Evolutionary conservation across 2,329 filamentous ascomycete genomes (phyloP), one percentile per base, ranked within the genome.

Genomic region (Plenodomus lindquistii): DNA sequence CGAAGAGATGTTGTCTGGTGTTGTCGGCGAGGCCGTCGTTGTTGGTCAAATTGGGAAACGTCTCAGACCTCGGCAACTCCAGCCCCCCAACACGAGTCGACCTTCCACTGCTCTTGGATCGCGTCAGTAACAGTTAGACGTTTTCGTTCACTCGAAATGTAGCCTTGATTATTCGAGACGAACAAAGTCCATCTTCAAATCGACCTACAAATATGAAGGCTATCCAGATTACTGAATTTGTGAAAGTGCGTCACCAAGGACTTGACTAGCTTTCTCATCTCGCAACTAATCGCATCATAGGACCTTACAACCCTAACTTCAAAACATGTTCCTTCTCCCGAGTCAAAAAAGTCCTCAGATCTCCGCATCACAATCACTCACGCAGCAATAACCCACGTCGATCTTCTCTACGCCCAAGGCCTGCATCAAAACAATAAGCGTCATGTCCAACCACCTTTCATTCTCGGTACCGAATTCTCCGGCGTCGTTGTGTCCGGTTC

Each of bases 341-440:
- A 58, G 15, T 60, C 70, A 3, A 66, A 69, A 24, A 50, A 65
- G 9, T 60, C 66, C 22, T 66, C 77, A 50, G 70, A 76, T 27
- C 56, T 81, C 16, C 55, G 50, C 6, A 66, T 83, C 34, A 72
- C 72, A 44, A 77, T 85, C 42, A 78, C 78, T 1, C 81, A 82
- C 48, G 79, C 79, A 44, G 80, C 81, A 3, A 72, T 84, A 18
- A 85, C 84, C 44, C 84, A 83, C 60, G 81, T 84, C 40, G 83
- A 85, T 59, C 77, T 82, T 8, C 75, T 85, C 39, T 85, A 85
- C 61, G 79, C 79, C 2, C 64, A 63, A 59, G 83, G 82, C 7
- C 77, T 79, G 54, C 83, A 85, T 58, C 82, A 85, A 59, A 85
- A 85, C 62, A 85, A 84, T 61, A 74, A 71, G 22, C 75, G 74